Evolutionary conservation across 805 yeast genomes (phyloP).

Genomic region (Yarrowia porcina): DNA sequence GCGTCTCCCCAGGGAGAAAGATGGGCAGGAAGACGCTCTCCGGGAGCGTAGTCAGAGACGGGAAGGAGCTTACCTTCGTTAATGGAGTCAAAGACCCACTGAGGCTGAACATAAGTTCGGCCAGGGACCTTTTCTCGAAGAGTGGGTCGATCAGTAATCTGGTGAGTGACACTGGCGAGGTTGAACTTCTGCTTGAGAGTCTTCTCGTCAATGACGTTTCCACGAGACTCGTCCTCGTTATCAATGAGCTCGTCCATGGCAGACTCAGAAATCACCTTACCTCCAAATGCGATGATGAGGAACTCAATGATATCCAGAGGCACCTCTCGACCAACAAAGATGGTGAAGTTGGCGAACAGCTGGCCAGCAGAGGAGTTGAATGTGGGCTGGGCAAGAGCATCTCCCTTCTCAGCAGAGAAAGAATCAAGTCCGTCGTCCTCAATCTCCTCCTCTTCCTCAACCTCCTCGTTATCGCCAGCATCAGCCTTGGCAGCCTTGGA

Average conservation of each 20-base stretch:
- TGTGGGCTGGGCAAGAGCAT: slow-evolving; percentile 60
- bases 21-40: slow-evolving; percentile 94
- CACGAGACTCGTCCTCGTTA: slow-evolving; percentile 46
- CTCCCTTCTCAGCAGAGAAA: slow-evolving; percentile 56
- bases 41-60: slow-evolving; percentile 84
- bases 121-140: slow-evolving; percentile 75
- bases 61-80: slow-evolving; percentile 73
- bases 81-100: slow-evolving; percentile 92
- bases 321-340: slow-evolving; percentile 92
- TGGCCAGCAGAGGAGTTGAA: slow-evolving; percentile 40
- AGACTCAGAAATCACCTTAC: slow-evolving; percentile 78
- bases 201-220: slow-evolving; percentile 37
- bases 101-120: slow-evolving; percentile 93
- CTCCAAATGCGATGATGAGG: slow-evolving; percentile 81
- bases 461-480: slow-evolving; percentile 36
- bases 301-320: slow-evolving; percentile 89
- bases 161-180: slow-evolving; percentile 78
- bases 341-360: slow-evolving; percentile 70
- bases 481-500: slow-evolving; percentile 41
- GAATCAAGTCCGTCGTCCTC: slow-evolving; percentile 58
- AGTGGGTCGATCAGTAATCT: slow-evolving; percentile 89
- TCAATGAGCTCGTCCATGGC: slow-evolving; percentile 70
- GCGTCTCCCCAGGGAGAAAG: slow-evolving; percentile 99
- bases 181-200: slow-evolving; percentile 45
- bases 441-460: slow-evolving; percentile 32